Percentiles rank a stretch among this genome's conserved stretches.
These are phyloP conservation scores for Eutreptiella sp. DNA, from an alignment of 208 protist genomes.

Conservation along the genomic window DNA sequence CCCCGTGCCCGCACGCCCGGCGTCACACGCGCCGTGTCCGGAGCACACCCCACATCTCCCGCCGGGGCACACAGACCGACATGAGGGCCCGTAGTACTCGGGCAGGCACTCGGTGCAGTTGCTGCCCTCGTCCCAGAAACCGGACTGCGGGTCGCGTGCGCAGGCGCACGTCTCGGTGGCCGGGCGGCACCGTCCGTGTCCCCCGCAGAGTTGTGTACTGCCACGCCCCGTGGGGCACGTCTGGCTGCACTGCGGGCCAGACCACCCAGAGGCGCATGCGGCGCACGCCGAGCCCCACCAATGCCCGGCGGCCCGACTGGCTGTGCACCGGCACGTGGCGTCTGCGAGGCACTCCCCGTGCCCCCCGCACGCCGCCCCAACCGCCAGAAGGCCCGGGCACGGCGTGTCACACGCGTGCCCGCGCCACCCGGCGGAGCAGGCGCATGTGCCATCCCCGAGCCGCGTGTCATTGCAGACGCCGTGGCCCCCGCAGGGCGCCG, in stretches of 20 bases:
- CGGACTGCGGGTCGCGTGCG: background rate
- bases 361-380: constrained; percentile 6
- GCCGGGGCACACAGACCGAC: constrained; percentile 8
- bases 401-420: background rate
- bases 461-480: constrained; percentile 20
- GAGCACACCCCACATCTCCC: background rate
- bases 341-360: constrained; percentile 22
- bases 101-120: background rate
- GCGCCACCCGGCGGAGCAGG: constrained; percentile 5
- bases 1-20: too few species aligned
- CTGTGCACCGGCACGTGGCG: constrained; percentile 25
- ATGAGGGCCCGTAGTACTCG: constrained; percentile 16
- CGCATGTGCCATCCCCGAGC: constrained; percentile 25
- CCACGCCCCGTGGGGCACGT: constrained; percentile 3
- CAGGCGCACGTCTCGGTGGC: constrained; percentile 1
- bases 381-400: constrained; percentile 5
- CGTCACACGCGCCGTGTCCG: background rate
- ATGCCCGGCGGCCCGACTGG: constrained; percentile 3
- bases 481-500: background rate
- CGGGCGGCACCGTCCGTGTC: constrained; percentile 4
- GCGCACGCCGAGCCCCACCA: constrained; percentile 12
- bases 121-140: constrained; percentile 22
- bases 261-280: constrained; percentile 1
- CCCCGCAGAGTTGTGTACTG: constrained; percentile 4
- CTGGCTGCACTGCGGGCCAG: constrained; percentile 12